A percentile compares a stretch with the other conserved stretches of the same genome.
Conservation (phyloP, 495 filamentous ascomycete genomes). For the Penicillium diatomitis region DNA sequence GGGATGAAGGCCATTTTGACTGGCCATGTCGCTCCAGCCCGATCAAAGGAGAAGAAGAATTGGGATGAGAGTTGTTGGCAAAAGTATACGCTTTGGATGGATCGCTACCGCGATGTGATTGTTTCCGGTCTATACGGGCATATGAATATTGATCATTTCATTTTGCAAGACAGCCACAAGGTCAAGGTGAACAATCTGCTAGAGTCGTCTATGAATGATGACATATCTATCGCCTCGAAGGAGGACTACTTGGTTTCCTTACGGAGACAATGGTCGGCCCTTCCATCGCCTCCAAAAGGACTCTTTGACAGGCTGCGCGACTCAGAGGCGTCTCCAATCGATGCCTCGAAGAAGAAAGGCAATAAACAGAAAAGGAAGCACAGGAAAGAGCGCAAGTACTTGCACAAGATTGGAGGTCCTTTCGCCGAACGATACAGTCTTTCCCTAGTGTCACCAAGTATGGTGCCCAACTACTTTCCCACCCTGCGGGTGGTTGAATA, state of each 20-base stretch:
- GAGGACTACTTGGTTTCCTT: constrained; percentile 74
- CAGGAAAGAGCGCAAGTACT: constrained; percentile 45
- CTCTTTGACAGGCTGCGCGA: constrained; percentile 9
- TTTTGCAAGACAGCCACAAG: constrained; percentile 78
- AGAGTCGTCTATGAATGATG: constrained; percentile 1
- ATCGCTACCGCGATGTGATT: constrained; percentile 85
- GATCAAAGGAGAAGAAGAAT: constrained; percentile 67
- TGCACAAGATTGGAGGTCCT: constrained; percentile 62
- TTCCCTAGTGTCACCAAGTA: constrained; percentile 67
- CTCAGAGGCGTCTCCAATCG: constrained; percentile 6
- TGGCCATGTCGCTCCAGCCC: constrained; percentile 87
- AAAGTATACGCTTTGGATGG: constrained; percentile 86
- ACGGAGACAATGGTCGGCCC: constrained; percentile 62
- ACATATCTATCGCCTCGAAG: constrained; percentile 52
- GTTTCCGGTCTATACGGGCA: constrained; percentile 76
- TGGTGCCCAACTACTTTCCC: constrained; percentile 92
- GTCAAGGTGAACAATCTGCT: constrained; percentile 41
- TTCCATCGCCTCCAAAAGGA: constrained; percentile 49
- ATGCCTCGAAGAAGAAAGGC: constrained; percentile 22
- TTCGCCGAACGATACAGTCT: constrained; percentile 81
- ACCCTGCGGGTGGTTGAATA: constrained; percentile 83
- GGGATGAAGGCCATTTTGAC: constrained; percentile 92
- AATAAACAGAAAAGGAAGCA: constrained; percentile 30
- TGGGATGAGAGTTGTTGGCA: constrained; percentile 99
- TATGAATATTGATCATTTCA: constrained; percentile 98